phyloP scores from a whole-genome alignment of 2,329 filamentous ascomycete genomes.

The Beauveria rudraprayagi region DNA sequence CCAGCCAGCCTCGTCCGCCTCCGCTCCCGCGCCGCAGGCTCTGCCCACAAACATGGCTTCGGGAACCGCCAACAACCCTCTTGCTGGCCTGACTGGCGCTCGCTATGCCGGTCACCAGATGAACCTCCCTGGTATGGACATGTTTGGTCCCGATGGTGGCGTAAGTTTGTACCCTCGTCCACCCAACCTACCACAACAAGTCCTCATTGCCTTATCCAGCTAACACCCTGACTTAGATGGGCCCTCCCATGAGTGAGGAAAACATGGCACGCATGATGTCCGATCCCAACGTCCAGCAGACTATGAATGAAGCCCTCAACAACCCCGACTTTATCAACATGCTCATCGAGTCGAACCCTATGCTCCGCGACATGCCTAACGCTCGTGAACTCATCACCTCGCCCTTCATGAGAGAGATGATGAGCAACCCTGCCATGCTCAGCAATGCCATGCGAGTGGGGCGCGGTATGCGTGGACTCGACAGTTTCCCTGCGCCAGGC shows the following conservation, averaged over 20 bases:
- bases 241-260: conserved; percentile 73
- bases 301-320: conserved; percentile 89
- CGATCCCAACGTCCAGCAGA: conserved; percentile 77
- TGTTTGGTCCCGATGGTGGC: conserved; percentile 90
- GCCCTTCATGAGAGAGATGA: conserved; percentile 81
- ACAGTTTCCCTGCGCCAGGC: conserved; percentile 78
- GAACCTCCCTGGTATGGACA: conserved; percentile 75
- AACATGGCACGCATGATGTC: conserved; percentile 77
- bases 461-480: conserved; percentile 53
- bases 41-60: conserved; percentile 70
- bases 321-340: conserved; percentile 93
- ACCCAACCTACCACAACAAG: too few relatives aligned
- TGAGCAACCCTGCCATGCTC: conserved; percentile 83
- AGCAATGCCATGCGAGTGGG: conserved; percentile 78
- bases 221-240: conserved; percentile 57
- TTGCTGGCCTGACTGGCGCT: conserved; percentile 85
- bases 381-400: conserved; percentile 82
- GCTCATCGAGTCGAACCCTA: conserved; percentile 87
- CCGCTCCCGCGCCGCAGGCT: conserved; percentile 35
- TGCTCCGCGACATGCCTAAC: conserved; percentile 64
- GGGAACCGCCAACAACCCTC: conserved; percentile 76
- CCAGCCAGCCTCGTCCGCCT: conserved; percentile 32
- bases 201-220: conserved; percentile 11
- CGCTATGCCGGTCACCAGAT: conserved; percentile 81
- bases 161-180: conserved; percentile 47